phyloP scores from a whole-genome alignment of 148 eudicot species.

The Vaccinium myrtillus region DNA sequence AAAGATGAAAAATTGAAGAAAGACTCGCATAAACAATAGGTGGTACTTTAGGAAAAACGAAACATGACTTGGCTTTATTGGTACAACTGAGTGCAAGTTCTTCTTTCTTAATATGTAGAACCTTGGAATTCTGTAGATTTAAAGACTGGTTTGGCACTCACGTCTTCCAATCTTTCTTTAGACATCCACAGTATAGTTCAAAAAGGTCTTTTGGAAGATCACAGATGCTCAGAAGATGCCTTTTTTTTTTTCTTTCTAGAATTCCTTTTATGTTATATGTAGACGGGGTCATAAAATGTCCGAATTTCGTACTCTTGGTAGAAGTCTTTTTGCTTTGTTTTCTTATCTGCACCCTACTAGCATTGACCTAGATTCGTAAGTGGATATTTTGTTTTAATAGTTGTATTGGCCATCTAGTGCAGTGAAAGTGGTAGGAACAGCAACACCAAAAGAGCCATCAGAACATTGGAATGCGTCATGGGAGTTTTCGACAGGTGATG shows the following conservation, averaged over 20 bases:
- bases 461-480: constrained; percentile 60
- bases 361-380: background rate
- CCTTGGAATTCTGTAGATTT: background rate
- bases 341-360: background rate
- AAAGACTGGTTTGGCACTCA: background rate
- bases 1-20: background rate
- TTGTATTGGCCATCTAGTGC: constrained; percentile 29
- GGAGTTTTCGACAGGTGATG: constrained; percentile 73
- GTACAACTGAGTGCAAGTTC: background rate
- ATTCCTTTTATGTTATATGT: background rate
- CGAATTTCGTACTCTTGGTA: background rate
- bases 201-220: background rate
- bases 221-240: background rate
- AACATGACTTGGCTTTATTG: background rate
- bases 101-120: background rate
- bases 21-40: no score
- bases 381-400: constrained; percentile 7
- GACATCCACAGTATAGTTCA: background rate
- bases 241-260: background rate
- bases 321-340: background rate
- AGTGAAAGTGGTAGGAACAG: constrained; percentile 89
- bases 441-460: constrained; percentile 64
- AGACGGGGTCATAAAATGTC: background rate
- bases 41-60: background rate
- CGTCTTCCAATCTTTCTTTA: background rate